A percentile compares a stretch with the other conserved stretches of the same genome.
Conservation (phyloP, 2,329 filamentous ascomycete genomes). For the Calycina herbarum region DNA sequence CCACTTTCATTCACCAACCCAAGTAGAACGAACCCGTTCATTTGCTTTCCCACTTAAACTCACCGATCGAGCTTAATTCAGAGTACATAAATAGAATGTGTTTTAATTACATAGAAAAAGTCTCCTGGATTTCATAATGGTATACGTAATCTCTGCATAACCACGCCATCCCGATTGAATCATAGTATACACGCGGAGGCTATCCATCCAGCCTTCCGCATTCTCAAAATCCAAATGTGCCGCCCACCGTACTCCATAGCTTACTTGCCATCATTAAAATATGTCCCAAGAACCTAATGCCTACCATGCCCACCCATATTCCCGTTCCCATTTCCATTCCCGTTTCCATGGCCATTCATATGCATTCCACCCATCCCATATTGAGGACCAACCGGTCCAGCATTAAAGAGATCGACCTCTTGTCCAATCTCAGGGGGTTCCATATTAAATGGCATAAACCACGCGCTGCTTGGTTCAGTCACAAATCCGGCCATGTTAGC, state of each 20-base stretch:
- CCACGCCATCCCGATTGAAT: not conserved
- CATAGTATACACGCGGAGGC: not conserved
- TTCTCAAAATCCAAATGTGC: conserved; percentile 9
- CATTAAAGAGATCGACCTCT: conserved; percentile 40
- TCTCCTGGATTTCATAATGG: too few species aligned
- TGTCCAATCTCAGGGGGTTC: conserved; percentile 67
- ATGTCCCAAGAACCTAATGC: conserved; percentile 9
- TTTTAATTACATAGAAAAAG: too few species aligned
- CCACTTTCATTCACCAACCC: too few species aligned
- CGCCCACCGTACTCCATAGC: conserved; percentile 3
- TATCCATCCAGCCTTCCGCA: not conserved
- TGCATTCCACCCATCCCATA: conserved; percentile 30
- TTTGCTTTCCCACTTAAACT: too few species aligned
- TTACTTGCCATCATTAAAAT: not conserved
- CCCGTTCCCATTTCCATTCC: not conserved
- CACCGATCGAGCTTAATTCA: too few species aligned
- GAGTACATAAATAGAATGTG: too few species aligned
- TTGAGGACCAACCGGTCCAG: conserved; percentile 15
- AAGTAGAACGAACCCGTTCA: too few species aligned
- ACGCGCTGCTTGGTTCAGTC: conserved; percentile 63
- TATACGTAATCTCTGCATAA: not conserved
- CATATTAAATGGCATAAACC: conserved; percentile 93
- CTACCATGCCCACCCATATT: conserved; percentile 39
- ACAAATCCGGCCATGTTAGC: conserved; percentile 29
- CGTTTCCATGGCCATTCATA: conserved; percentile 24